These are phyloP conservation scores for Beauveria pseudobassiana DNA, from an alignment of 2,329 filamentous ascomycete species.

Conservation along the genomic window DNA sequence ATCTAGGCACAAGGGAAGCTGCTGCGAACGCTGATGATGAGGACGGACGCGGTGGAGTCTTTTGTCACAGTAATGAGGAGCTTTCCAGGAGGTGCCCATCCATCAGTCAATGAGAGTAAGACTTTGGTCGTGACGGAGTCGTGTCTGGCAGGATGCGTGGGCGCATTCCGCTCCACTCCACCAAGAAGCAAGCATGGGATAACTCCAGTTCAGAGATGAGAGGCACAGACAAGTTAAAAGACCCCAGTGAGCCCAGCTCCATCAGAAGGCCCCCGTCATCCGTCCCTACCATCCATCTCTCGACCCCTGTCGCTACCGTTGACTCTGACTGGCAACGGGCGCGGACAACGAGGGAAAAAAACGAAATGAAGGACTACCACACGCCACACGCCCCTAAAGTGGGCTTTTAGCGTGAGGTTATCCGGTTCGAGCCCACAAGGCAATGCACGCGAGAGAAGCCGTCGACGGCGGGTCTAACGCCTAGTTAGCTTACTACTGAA, in stretches of 20 bases:
- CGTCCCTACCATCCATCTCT: not conserved
- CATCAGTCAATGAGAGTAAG: not conserved
- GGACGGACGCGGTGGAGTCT: not conserved
- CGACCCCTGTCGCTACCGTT: not conserved
- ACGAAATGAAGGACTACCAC: conserved; percentile 12
- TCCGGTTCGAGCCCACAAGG: conserved; percentile 12
- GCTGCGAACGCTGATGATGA: not conserved
- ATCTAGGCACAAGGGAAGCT: not conserved
- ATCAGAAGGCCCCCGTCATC: not conserved
- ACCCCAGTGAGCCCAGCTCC: not conserved
- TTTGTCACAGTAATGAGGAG: conserved; percentile 3
- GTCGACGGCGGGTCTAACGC: conserved; percentile 5
- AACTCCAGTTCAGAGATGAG: not conserved
- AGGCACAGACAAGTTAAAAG: not conserved
- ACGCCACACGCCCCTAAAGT: conserved; percentile 3
- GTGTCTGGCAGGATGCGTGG: conserved; percentile 3
- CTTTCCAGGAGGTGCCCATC: not conserved
- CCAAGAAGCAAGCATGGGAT: not conserved
- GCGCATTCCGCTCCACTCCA: conserved; percentile 2
- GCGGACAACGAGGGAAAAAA: not conserved
- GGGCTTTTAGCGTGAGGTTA: conserved; percentile 5
- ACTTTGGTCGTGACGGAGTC: not conserved
- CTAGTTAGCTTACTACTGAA: not conserved
- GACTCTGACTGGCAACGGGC: conserved; percentile 2
- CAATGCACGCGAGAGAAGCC: conserved; percentile 12